Conservation (phyloP, 345 rosid genomes). For the Ceriops tagal region DNA sequence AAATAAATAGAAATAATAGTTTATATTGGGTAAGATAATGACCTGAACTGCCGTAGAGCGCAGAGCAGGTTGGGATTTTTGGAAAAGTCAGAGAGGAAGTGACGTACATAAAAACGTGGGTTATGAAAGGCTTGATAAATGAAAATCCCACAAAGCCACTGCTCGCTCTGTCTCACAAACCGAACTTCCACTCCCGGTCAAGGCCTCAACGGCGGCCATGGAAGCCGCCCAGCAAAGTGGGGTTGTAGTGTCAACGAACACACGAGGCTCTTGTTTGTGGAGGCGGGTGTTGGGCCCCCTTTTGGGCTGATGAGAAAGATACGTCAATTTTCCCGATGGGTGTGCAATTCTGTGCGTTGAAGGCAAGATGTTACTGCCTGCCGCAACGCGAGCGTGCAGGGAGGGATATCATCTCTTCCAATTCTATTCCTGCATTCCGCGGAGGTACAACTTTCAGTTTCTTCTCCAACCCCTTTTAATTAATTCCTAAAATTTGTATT, state of each 20-base stretch:
- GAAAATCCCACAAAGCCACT: not conserved
- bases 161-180: not conserved
- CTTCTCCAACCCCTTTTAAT: not conserved
- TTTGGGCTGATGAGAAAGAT: too few species aligned
- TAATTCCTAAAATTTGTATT: not conserved
- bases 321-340: not conserved
- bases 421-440: conserved; percentile 89
- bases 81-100: too few species aligned
- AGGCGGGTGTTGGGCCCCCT: conserved; percentile 81
- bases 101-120: too few species aligned
- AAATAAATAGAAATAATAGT: too few species aligned
- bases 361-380: conserved; percentile 85
- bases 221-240: conserved; percentile 33
- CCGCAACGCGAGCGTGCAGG: conserved; percentile 90
- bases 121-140: too few species aligned
- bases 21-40: too few species aligned
- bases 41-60: too few species aligned
- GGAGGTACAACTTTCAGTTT: conserved; percentile 39
- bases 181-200: conserved; percentile 1
- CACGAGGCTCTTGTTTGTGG: conserved; percentile 82
- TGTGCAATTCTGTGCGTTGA: conserved; percentile 1
- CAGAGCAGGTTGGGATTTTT: too few species aligned
- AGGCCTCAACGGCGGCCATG: conserved; percentile 39
- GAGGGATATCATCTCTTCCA: conserved; percentile 94
- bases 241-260: conserved; percentile 18